phyloP scores from a whole-genome alignment of 2,329 filamentous ascomycete species.

The Aureobasidium sp. region DNA sequence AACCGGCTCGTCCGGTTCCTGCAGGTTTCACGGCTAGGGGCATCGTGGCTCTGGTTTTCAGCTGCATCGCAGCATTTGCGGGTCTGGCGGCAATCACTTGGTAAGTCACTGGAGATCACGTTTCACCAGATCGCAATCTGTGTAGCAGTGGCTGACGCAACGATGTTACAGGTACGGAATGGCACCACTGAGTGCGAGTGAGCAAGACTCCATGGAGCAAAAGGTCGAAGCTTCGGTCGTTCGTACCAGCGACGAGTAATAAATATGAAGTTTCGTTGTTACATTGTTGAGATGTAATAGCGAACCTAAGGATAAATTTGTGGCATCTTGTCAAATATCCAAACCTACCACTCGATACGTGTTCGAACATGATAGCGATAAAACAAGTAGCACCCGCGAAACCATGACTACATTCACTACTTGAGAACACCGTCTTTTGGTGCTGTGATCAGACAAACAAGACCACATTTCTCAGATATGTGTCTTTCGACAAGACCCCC shows the following conservation, averaged over 20 bases:
- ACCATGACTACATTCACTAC: background rate
- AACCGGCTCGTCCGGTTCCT: conserved; percentile 49
- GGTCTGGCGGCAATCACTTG: conserved; percentile 60
- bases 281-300: background rate
- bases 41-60: conserved; percentile 67
- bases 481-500: background rate
- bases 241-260: background rate
- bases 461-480: background rate
- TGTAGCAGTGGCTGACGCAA: conserved; percentile 12
- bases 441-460: background rate
- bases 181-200: conserved; percentile 23
- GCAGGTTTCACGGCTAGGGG: conserved; percentile 63
- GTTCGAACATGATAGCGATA: background rate
- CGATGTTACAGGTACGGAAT: conserved; percentile 27
- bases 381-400: background rate
- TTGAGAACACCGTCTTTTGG: background rate
- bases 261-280: background rate
- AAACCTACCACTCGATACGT: background rate
- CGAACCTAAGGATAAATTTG: background rate
- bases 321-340: background rate
- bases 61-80: conserved; percentile 57
- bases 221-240: conserved; percentile 17
- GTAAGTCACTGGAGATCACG: conserved; percentile 41
- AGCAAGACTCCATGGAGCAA: conserved; percentile 20
- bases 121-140: background rate